Evolutionary conservation across 2,329 filamentous ascomycete genomes (phyloP).

Genomic region (Magnaporthiopsis incrustans): DNA sequence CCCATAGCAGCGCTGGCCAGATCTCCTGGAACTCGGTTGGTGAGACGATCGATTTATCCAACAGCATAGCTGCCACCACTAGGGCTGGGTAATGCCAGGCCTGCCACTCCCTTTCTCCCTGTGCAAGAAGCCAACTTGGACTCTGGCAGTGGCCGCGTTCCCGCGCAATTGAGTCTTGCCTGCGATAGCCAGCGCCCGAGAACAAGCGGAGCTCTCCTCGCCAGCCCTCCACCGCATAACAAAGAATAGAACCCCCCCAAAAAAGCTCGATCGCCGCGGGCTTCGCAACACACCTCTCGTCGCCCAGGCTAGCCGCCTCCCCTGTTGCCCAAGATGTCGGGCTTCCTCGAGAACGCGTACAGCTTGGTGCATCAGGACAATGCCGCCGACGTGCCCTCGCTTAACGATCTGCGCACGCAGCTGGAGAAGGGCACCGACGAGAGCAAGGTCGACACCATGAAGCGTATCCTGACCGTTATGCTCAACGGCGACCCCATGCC

Average conservation of each 20-base stretch:
- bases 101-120: not conserved
- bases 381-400: constrained; percentile 79
- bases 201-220: not conserved
- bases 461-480: constrained; percentile 93
- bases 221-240: not conserved
- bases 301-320: constrained; percentile 4
- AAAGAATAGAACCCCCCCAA: not conserved
- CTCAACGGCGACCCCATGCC: constrained; percentile 96
- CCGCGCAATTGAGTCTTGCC: constrained; percentile 5
- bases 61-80: constrained; percentile 4
- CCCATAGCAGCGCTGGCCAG: constrained; percentile 8
- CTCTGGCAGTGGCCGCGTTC: not conserved
- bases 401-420: constrained; percentile 87
- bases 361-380: constrained; percentile 98
- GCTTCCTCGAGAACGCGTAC: constrained; percentile 90
- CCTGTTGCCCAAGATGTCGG: constrained; percentile 62
- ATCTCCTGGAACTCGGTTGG: constrained; percentile 4
- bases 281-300: constrained; percentile 1
- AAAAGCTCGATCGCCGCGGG: not conserved
- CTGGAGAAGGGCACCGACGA: constrained; percentile 92
- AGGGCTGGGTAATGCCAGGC: constrained; percentile 6
- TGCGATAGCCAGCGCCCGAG: not conserved
- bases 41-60: constrained; percentile 2
- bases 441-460: constrained; percentile 90
- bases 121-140: constrained; percentile 1